A percentile compares a stretch with the other conserved stretches of the same genome.
phyloP scores from a whole-genome alignment of 768 basidiomycete genomes.

The Austroboletus festivus region DNA sequence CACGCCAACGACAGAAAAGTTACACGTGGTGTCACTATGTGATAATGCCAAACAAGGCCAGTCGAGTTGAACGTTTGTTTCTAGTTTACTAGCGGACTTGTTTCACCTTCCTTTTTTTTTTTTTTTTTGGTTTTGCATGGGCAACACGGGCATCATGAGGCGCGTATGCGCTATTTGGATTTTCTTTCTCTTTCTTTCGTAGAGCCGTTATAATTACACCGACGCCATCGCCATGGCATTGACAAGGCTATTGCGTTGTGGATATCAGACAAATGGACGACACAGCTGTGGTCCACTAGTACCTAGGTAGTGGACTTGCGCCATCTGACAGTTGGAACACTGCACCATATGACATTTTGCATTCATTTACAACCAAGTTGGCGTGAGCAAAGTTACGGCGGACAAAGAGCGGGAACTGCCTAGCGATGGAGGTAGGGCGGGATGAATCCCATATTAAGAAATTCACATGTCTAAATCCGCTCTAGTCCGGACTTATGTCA shows the following conservation, averaged over 20 bases:
- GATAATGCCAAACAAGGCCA: constrained; percentile 5
- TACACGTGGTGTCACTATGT: constrained; percentile 3
- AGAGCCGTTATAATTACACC: constrained; percentile 21
- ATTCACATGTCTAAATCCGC: constrained; percentile 35
- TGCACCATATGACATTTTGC: constrained; percentile 7
- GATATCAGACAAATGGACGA: not conserved
- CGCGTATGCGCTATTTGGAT: constrained; percentile 7
- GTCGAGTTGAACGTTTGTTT: constrained; percentile 7
- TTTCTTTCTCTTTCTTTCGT: constrained; percentile 2
- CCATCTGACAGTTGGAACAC: not conserved
- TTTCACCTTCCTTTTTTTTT: not conserved
- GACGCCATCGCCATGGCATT: constrained; percentile 11
- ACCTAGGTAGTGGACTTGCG: constrained; percentile 1
- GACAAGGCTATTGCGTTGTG: constrained; percentile 9
- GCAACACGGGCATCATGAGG: constrained; percentile 5
- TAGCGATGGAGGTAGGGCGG: constrained; percentile 19
- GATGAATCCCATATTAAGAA: constrained; percentile 3
- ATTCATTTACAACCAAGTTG: not conserved
- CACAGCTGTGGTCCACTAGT: not conserved
- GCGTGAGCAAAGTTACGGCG: not conserved
- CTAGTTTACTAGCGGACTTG: not conserved
- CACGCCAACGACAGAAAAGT: constrained; percentile 21
- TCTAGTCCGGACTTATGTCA: not conserved
- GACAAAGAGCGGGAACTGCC: constrained; percentile 23
- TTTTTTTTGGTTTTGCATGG: constrained; percentile 5